phyloP scores from a whole-genome alignment of 2,329 filamentous ascomycete genomes.

The Epichloe hybrida region DNA sequence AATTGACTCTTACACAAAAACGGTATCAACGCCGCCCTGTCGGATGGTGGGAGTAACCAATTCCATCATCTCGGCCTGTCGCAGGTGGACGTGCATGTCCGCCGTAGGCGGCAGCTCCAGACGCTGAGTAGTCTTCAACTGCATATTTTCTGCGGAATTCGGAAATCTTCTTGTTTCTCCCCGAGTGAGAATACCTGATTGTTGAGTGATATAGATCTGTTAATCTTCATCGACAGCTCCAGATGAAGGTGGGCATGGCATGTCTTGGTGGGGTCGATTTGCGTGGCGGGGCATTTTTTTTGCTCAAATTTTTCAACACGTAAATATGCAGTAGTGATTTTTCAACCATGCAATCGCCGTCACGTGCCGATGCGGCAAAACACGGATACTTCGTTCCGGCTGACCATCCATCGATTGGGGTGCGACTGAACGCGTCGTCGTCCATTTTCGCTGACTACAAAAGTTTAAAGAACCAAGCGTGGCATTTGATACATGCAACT shows the following conservation, averaged over 20 bases:
- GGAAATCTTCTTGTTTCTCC: neutral
- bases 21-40: constrained; percentile 52
- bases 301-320: no score
- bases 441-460: no score
- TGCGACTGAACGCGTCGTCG: no score
- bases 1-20: constrained; percentile 26
- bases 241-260: neutral
- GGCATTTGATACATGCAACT: no score
- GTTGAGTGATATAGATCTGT: neutral
- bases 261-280: neutral
- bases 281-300: neutral
- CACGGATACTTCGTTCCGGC: no score
- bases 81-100: constrained; percentile 59
- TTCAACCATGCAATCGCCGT: no score
- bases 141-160: neutral
- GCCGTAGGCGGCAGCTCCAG: constrained; percentile 47
- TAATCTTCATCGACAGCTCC: neutral
- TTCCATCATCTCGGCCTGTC: constrained; percentile 53
- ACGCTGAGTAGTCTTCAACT: constrained; percentile 4
- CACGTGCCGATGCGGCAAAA: no score
- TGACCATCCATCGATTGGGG: no score
- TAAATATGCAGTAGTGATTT: no score
- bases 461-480: no score
- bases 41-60: constrained; percentile 36
- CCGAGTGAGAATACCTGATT: neutral